Percentiles rank a stretch among this genome's conserved stretches.
These are phyloP conservation scores for Thymus mandschuricus DNA, from an alignment of 257 asterid genomes.

Conservation along the genomic window DNA sequence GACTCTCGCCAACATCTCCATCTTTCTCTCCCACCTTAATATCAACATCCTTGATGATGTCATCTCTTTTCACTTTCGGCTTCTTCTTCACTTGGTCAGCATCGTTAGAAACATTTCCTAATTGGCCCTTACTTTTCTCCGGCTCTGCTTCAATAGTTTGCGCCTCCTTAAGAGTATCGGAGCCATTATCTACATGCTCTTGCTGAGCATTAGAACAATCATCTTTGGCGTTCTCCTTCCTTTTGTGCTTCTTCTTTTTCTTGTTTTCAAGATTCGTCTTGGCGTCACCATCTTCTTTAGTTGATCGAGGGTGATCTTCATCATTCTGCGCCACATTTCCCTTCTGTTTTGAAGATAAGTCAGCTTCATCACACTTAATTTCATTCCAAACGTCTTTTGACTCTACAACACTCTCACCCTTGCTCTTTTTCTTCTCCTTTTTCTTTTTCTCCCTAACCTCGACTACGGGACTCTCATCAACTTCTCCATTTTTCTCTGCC, in stretches of 20 bases:
- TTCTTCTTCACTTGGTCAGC: slow-evolving; percentile 24
- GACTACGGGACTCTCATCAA: not conserved
- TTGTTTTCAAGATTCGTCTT: slow-evolving; percentile 24
- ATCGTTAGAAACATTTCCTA: slow-evolving; percentile 18
- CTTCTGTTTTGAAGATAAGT: slow-evolving; percentile 28
- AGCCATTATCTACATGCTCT: not conserved
- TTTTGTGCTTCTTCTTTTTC: slow-evolving; percentile 35
- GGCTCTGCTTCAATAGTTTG: slow-evolving; percentile 16
- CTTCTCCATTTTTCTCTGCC: slow-evolving; percentile 26
- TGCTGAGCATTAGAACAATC: too few species aligned
- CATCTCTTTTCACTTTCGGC: slow-evolving; percentile 20
- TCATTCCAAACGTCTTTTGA: slow-evolving; percentile 13
- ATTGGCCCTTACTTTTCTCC: slow-evolving; percentile 26
- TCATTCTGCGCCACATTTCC: slow-evolving; percentile 18
- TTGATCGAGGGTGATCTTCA: slow-evolving; percentile 20
- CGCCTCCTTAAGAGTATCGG: slow-evolving; percentile 20
- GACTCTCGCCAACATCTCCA: slow-evolving; percentile 16
- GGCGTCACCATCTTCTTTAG: slow-evolving; percentile 21
- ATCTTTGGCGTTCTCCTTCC: slow-evolving; percentile 8
- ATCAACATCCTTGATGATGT: not conserved
- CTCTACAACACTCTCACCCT: slow-evolving; percentile 21
- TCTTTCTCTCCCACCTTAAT: slow-evolving; percentile 20
- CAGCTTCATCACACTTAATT: slow-evolving; percentile 27
- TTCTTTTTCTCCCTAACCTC: slow-evolving; percentile 38
- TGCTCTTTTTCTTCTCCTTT: slow-evolving; percentile 23